Evolutionary conservation across 2,329 filamentous ascomycete species (phyloP).

Genomic region (Pezicula rhizophila): DNA sequence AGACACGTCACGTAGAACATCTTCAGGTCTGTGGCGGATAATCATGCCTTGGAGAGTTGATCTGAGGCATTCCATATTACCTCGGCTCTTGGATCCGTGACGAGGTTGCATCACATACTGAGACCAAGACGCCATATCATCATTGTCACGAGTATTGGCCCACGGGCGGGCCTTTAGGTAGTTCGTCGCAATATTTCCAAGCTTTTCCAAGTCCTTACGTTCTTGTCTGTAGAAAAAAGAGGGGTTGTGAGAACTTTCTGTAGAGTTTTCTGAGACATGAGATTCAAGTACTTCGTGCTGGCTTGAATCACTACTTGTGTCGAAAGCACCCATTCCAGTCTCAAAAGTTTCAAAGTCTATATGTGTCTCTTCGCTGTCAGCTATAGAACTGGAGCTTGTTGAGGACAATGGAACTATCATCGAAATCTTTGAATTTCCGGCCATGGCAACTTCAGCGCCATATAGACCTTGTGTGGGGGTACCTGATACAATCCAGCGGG

Average conservation of each 20-base stretch:
- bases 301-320: too few species aligned
- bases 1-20: constrained; percentile 56
- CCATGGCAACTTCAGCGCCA: constrained; percentile 51
- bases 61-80: constrained; percentile 56
- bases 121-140: constrained; percentile 61
- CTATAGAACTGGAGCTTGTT: not conserved
- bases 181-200: constrained; percentile 58
- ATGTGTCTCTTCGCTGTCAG: not conserved
- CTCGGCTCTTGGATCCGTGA: constrained; percentile 44
- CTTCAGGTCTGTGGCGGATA: constrained; percentile 69
- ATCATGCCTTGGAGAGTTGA: constrained; percentile 73
- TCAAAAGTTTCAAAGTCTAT: too few species aligned
- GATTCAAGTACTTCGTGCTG: too few species aligned
- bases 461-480: constrained; percentile 82
- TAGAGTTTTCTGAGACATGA: too few species aligned
- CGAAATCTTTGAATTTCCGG: not conserved
- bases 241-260: constrained; percentile 31
- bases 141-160: constrained; percentile 55
- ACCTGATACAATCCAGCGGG: constrained; percentile 84
- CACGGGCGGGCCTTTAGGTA: constrained; percentile 77
- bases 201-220: constrained; percentile 57
- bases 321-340: too few species aligned
- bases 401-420: not conserved
- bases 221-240: constrained; percentile 41
- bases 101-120: constrained; percentile 61